Evolutionary conservation across 164 flowering plant genomes (phyloP).

Genomic region (Aristolochia fimbriata): DNA sequence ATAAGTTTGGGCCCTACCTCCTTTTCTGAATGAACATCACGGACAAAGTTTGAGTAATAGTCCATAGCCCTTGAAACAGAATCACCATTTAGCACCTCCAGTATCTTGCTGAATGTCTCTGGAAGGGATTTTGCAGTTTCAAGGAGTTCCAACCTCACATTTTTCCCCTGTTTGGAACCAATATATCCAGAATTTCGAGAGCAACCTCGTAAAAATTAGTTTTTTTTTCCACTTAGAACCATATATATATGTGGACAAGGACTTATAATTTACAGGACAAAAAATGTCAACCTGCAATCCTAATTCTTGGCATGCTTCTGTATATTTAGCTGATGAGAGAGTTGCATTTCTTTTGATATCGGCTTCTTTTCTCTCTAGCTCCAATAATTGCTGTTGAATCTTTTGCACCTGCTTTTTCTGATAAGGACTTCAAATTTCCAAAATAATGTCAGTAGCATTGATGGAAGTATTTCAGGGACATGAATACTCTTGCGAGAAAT

Average conservation of each 20-base stretch:
- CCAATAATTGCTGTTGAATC: slow-evolving; percentile 84
- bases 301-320: slow-evolving; percentile 90
- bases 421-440: slow-evolving; percentile 60
- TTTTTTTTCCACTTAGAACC: neutral
- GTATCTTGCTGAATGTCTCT: slow-evolving; percentile 44
- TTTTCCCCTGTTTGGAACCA: slow-evolving; percentile 49
- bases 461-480: no score
- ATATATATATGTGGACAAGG: no score
- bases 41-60: slow-evolving; percentile 73
- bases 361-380: slow-evolving; percentile 85
- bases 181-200: neutral
- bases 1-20: slow-evolving; percentile 33
- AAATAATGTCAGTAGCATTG: neutral
- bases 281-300: slow-evolving; percentile 71
- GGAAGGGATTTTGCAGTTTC: slow-evolving; percentile 88
- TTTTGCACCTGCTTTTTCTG: slow-evolving; percentile 94
- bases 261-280: no score
- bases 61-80: slow-evolving; percentile 61
- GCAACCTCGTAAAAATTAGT: neutral
- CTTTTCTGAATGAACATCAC: slow-evolving; percentile 73
- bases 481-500: neutral
- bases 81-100: slow-evolving; percentile 64
- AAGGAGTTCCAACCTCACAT: slow-evolving; percentile 74
- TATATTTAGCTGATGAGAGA: slow-evolving; percentile 80
- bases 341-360: slow-evolving; percentile 82